These are phyloP conservation scores for Lodderomyces beijingensis DNA, from an alignment of 1,139 yeast genomes.

Conservation along the genomic window DNA sequence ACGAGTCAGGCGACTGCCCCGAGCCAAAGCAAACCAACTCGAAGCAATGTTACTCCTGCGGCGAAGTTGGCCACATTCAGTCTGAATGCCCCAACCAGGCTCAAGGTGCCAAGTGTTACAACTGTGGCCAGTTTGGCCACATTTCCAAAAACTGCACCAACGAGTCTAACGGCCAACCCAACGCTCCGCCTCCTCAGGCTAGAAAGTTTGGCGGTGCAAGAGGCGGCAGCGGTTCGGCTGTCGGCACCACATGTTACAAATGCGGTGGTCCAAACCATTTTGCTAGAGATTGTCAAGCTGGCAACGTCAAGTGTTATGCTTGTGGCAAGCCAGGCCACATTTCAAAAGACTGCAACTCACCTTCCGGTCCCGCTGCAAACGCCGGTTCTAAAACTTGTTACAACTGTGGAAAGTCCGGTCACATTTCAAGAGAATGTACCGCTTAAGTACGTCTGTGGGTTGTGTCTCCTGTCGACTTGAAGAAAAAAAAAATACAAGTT, in stretches of 20 bases:
- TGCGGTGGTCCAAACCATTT: conserved; percentile 93
- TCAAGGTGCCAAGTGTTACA: conserved; percentile 50
- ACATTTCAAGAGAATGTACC: conserved; percentile 77
- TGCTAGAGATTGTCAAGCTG: conserved; percentile 86
- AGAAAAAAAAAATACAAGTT: conserved; percentile 5
- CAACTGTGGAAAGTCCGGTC: conserved; percentile 90
- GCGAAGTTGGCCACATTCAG: conserved; percentile 67
- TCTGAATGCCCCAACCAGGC: conserved; percentile 56
- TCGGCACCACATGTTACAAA: conserved; percentile 73
- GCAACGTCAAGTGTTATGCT: conserved; percentile 76
- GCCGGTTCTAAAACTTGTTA: conserved; percentile 59
- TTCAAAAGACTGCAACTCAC: conserved; percentile 71
- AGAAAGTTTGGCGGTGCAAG: no score
- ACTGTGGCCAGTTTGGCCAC: conserved; percentile 77
- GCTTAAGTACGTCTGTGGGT: conserved; percentile 41
- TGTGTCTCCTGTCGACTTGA: background rate
- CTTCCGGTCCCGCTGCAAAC: conserved; percentile 31
- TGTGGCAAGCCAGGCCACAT: conserved; percentile 91
- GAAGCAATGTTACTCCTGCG: conserved; percentile 90
- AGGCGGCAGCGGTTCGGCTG: conserved; percentile 15
- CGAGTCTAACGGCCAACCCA: conserved; percentile 16
- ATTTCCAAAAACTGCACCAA: conserved; percentile 65
- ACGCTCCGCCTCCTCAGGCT: conserved; percentile 17
- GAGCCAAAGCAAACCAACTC: conserved; percentile 78
- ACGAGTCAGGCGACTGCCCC: conserved; percentile 83